Evolutionary conservation across 805 yeast species (phyloP), one percentile per base, ranked within the genome.

Genomic region (Kockiozyma suomiensis): DNA sequence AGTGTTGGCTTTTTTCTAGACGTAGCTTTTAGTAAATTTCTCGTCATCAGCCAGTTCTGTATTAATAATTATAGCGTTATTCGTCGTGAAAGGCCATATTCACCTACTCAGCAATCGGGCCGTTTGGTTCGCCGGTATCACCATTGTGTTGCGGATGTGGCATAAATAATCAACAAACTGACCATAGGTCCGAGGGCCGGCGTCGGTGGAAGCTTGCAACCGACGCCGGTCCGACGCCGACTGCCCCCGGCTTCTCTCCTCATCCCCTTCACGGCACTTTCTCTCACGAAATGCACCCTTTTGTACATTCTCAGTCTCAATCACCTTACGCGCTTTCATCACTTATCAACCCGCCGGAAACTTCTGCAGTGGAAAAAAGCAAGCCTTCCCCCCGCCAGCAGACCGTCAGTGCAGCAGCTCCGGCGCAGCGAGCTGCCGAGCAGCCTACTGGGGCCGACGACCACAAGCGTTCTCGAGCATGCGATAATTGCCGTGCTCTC

Each of bases 401-500:
- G 30, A 5, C 33, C 28, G 41, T 42, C 33, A 28, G 15, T 25
- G 37, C 21, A 17, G 30, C 21, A 2, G 42, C 21, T 21, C 3
- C 42, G 42, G 42, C 21, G 42, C n/a, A 38, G 19, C 13, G 21
- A n/a, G 42, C 21, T 10, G 4, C 42, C 42, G 42, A 38, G 42
- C 42, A 38, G 35, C 35, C 45, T 19, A 12, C 46, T 21, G 45
- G 47, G 32, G 21, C 30, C 48, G 61, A 54, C 38, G 63, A 59
- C 42, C 59, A 42, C 48, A 54, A 50, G 48, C 47, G 71, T 23
- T 52, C 70, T 28, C 67, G 70, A 54, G 79, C 79, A 8, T 75
- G 79, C 59, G 72, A 72, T 26, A 68, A 73, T 51, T 91, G 97
- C 70, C 96, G 93, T 68, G 72, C 88, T 0, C 78, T 90, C 52